Evolutionary conservation across 352 stramenopile genomes (phyloP).

Genomic region (Globisporangium yorkense): DNA sequence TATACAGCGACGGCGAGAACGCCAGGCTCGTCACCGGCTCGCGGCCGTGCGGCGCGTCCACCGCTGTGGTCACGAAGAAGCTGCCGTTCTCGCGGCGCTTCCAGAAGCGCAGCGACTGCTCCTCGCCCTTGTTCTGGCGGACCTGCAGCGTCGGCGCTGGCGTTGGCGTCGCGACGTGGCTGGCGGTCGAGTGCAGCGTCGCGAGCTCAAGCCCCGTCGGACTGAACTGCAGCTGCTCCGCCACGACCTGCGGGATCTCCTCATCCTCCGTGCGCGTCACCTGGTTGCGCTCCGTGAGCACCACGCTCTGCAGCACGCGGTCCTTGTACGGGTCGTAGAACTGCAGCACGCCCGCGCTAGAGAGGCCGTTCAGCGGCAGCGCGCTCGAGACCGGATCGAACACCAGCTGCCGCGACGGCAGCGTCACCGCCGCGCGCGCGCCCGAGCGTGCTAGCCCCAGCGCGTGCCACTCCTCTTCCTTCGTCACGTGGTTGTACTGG

Average conservation of each 20-base stretch:
- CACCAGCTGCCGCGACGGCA: slow-evolving; percentile 47
- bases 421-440: slow-evolving; percentile 24
- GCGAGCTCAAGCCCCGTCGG: slow-evolving; percentile 40
- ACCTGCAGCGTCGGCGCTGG: not conserved
- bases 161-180: slow-evolving; percentile 6
- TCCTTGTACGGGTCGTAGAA: slow-evolving; percentile 82
- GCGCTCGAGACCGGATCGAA: slow-evolving; percentile 59
- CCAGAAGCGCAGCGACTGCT: slow-evolving; percentile 75
- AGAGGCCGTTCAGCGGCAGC: slow-evolving; percentile 59
- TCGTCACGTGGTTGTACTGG: slow-evolving; percentile 78
- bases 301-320: slow-evolving; percentile 59
- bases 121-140: slow-evolving; percentile 15
- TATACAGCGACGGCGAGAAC: slow-evolving; percentile 36
- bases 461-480: slow-evolving; percentile 69
- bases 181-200: slow-evolving; percentile 40
- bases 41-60: slow-evolving; percentile 71
- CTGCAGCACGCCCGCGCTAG: slow-evolving; percentile 58
- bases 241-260: slow-evolving; percentile 39
- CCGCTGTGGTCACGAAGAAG: slow-evolving; percentile 78
- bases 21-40: slow-evolving; percentile 43
- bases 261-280: slow-evolving; percentile 76
- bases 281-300: slow-evolving; percentile 78
- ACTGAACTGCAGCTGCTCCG: slow-evolving; percentile 53
- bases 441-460: slow-evolving; percentile 58
- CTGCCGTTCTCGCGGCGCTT: slow-evolving; percentile 62